Percentiles rank a stretch among this genome's conserved stretches.
Conservation (phyloP, 257 asterid genomes). For the Solanum chiquidenum region DNA sequence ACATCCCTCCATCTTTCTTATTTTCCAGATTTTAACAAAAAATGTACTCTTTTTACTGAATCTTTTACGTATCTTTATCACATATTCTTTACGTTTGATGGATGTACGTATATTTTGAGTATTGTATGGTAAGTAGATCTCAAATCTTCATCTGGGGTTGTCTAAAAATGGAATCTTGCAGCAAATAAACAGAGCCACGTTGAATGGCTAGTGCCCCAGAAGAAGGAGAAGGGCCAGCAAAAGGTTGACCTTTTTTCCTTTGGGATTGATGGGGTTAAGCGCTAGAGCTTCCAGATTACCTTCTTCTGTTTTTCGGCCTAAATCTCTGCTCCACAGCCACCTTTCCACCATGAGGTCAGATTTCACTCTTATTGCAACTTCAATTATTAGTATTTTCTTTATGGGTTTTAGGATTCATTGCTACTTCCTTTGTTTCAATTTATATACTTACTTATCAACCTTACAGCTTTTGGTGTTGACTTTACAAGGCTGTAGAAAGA, state of each 20-base stretch:
- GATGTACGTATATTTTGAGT: not conserved
- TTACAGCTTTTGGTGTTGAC: not conserved
- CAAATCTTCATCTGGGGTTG: not conserved
- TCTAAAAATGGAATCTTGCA: not conserved
- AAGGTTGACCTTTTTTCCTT: not conserved
- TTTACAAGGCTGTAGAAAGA: not conserved
- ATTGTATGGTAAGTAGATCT: not conserved
- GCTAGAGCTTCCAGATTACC: conserved; percentile 20
- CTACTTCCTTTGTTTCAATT: not conserved
- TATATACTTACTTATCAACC: not conserved
- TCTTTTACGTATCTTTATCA: not conserved
- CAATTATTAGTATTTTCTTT: not conserved
- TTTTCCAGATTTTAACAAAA: not conserved
- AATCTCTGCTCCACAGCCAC: conserved; percentile 24
- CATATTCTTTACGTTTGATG: not conserved
- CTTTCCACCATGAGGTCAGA: conserved; percentile 45
- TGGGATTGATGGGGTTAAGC: conserved; percentile 25
- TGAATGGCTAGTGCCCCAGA: not conserved
- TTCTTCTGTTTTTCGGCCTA: conserved; percentile 22
- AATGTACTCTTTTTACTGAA: not conserved
- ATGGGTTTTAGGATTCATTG: not conserved
- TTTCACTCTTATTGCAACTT: not conserved
- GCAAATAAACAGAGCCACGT: not conserved
- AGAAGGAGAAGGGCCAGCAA: not conserved
- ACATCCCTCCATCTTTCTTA: not conserved